Evolutionary conservation across 2,329 filamentous ascomycete species (phyloP).

Genomic region (Fusarium sp.): DNA sequence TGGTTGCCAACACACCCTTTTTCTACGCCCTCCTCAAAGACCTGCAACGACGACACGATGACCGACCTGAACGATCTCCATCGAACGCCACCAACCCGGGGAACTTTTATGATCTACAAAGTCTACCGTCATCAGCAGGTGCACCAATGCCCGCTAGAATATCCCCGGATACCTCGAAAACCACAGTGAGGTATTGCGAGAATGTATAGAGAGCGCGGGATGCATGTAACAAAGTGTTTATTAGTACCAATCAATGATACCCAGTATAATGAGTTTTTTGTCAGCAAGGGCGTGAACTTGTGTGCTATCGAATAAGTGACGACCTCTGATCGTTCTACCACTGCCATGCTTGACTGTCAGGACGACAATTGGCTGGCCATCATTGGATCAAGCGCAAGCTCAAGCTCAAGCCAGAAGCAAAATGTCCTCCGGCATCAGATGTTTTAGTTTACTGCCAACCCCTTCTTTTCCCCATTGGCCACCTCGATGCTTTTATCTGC

Average conservation of each 20-base stretch:
- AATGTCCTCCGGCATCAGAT: too few species aligned
- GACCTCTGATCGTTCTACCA: too few species aligned
- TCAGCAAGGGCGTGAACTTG: too few species aligned
- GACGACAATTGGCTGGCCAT: too few species aligned
- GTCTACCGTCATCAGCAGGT: slow-evolving; percentile 26
- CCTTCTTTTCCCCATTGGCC: too few species aligned
- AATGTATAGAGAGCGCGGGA: not conserved
- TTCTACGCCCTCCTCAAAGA: slow-evolving; percentile 51
- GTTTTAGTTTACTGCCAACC: too few species aligned
- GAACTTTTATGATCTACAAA: slow-evolving; percentile 36
- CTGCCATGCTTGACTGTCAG: too few species aligned
- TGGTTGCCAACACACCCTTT: slow-evolving; percentile 52
- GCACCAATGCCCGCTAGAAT: not conserved
- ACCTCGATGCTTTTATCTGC: too few species aligned
- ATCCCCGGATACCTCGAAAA: slow-evolving; percentile 15
- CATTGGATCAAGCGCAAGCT: too few species aligned
- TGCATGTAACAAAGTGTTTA: not conserved
- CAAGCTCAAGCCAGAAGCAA: too few species aligned
- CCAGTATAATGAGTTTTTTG: not conserved
- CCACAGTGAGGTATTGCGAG: slow-evolving; percentile 12
- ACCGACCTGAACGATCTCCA: slow-evolving; percentile 28
- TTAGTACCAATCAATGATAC: slow-evolving; percentile 22
- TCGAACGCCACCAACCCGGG: slow-evolving; percentile 19
- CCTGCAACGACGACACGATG: slow-evolving; percentile 47
- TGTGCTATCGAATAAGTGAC: too few species aligned